These are phyloP conservation scores for Cordyceps cateniannulata DNA, from an alignment of 2,329 filamentous ascomycete genomes.

Conservation along the genomic window DNA sequence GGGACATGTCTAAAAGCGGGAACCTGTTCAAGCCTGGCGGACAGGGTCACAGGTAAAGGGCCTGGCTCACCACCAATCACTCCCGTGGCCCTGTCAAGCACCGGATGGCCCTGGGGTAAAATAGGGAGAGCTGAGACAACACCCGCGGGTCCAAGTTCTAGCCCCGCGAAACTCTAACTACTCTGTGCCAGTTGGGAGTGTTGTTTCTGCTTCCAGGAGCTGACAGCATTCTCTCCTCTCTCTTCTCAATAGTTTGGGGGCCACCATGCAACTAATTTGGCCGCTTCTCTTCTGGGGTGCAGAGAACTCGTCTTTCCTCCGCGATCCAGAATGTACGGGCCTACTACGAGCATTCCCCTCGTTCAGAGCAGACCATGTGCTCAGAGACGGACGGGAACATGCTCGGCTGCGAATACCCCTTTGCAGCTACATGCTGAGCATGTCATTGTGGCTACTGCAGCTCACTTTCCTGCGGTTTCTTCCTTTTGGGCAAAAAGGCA, in stretches of 20 bases:
- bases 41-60: not conserved
- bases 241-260: not conserved
- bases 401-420: too few species aligned
- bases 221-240: not conserved
- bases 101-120: not conserved
- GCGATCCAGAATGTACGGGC: not conserved
- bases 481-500: not conserved
- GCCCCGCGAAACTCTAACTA: not conserved
- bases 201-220: too few species aligned
- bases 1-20: slow-evolving; percentile 1
- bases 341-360: too few species aligned
- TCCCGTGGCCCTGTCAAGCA: not conserved
- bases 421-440: too few species aligned
- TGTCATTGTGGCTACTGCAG: too few species aligned
- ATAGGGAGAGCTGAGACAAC: not conserved
- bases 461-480: too few species aligned
- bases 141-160: not conserved
- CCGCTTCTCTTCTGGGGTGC: not conserved
- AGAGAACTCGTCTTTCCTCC: not conserved
- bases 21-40: not conserved
- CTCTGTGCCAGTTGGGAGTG: too few species aligned
- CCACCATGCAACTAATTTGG: slow-evolving; percentile 5
- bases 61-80: not conserved
- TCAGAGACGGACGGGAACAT: too few species aligned
- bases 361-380: too few species aligned